These are phyloP conservation scores for Ganoderma sinense DNA, from an alignment of 1,284 basidiomycete genomes.

Conservation along the genomic window DNA sequence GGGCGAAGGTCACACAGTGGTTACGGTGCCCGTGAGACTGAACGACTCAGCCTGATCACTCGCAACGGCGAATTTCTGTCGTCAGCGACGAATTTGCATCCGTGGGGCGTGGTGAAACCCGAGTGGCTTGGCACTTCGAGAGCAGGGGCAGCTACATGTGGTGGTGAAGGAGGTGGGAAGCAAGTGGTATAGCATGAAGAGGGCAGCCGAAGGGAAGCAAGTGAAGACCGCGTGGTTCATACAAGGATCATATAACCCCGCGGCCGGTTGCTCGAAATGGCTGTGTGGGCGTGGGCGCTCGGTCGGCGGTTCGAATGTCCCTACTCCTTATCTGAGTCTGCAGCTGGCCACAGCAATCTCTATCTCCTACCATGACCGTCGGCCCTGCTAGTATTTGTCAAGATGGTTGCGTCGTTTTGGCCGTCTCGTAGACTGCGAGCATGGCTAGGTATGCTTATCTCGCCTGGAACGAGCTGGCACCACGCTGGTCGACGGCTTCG, in stretches of 20 bases:
- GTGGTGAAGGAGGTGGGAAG: not conserved
- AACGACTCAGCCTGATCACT: not conserved
- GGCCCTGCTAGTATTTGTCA: not conserved
- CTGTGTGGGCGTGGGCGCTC: not conserved
- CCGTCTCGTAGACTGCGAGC: not conserved
- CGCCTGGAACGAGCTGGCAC: not conserved
- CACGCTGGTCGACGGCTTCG: not conserved
- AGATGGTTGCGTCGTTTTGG: not conserved
- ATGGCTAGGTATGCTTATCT: not conserved
- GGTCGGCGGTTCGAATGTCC: not conserved
- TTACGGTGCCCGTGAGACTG: not conserved
- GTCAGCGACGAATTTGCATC: not conserved
- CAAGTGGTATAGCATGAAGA: not conserved
- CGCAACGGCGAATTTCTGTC: not conserved
- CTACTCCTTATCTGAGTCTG: no score
- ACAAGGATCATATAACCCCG: not conserved
- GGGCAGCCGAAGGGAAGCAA: not conserved
- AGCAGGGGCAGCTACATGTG: not conserved
- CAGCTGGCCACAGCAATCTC: not conserved
- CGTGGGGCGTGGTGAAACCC: not conserved
- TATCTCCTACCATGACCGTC: not conserved
- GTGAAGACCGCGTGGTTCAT: not conserved
- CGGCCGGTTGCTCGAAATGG: not conserved
- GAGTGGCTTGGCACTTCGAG: not conserved
- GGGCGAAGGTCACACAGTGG: not conserved